phyloP scores from a whole-genome alignment of 768 basidiomycete genomes.

The Tephrocybe sp. region DNA sequence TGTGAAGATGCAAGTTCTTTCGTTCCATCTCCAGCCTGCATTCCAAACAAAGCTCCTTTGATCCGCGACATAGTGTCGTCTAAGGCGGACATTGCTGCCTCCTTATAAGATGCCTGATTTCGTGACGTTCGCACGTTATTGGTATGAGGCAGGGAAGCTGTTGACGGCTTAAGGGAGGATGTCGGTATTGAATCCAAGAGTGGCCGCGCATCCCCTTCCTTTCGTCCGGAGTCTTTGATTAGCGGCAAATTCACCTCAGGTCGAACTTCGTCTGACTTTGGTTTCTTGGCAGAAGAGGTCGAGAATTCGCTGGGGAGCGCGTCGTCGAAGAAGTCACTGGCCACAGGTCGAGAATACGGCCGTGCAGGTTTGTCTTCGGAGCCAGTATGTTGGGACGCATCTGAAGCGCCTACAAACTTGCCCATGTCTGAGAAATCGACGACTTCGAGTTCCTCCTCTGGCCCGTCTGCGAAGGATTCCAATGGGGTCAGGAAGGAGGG shows the following conservation, averaged over 20 bases:
- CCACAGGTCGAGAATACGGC: conserved; percentile 47
- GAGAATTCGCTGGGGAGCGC: conserved; percentile 10
- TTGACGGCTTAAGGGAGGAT: conserved; percentile 13
- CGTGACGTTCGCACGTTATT: conserved; percentile 34
- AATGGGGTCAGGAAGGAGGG: conserved; percentile 31
- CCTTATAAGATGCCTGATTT: conserved; percentile 40
- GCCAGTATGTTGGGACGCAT: conserved; percentile 17
- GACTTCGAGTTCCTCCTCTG: conserved; percentile 69
- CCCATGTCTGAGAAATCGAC: conserved; percentile 79
- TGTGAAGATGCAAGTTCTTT: conserved; percentile 24
- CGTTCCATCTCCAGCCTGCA: conserved; percentile 46
- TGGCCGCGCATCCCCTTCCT: neutral
- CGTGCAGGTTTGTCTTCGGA: conserved; percentile 19
- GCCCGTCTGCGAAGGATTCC: conserved; percentile 40
- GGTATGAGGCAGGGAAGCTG: conserved; percentile 21
- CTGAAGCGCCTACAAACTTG: conserved; percentile 54
- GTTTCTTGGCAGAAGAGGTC: conserved; percentile 32
- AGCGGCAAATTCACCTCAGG: neutral
- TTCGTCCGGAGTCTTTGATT: neutral
- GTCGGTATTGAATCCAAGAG: too few relatives aligned
- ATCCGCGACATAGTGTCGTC: conserved; percentile 86
- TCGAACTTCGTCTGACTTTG: conserved; percentile 29
- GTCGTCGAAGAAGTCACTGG: conserved; percentile 76
- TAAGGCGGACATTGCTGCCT: conserved; percentile 65
- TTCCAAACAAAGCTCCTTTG: conserved; percentile 71